Conservation (phyloP, 345 rosid genomes). For the thale cress (Arabidopsis thaliana) region TAIR10.1 NC_003075.7:14558501-14559000, state of each 20-base stretch:
- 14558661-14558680: conserved; percentile 20
- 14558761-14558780: background rate
- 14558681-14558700: conserved; percentile 34
- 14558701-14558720: conserved; percentile 24
- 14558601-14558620: background rate
- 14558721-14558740: conserved; percentile 23
- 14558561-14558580: conserved; percentile 15
- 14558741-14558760: conserved; percentile 19
- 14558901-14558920: background rate
- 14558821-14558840: background rate
- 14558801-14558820: conserved; percentile 16
- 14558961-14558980: conserved; percentile 9
- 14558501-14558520: conserved; percentile 27
- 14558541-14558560: conserved; percentile 30
- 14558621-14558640: conserved; percentile 17
- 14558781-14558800: background rate
- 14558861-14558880: background rate
- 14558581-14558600: conserved; percentile 2
- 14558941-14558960: background rate
- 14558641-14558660: conserved; percentile 31
- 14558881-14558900: conserved; percentile 4
- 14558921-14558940: background rate
- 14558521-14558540: conserved; percentile 34
- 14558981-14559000: conserved; percentile 16
- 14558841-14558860: conserved; percentile 3